Percentiles rank a stretch among this genome's conserved stretches.
These are phyloP conservation scores for Rutstroemia sp. DNA, from an alignment of 2,329 filamentous ascomycete species.

Conservation along the genomic window DNA sequence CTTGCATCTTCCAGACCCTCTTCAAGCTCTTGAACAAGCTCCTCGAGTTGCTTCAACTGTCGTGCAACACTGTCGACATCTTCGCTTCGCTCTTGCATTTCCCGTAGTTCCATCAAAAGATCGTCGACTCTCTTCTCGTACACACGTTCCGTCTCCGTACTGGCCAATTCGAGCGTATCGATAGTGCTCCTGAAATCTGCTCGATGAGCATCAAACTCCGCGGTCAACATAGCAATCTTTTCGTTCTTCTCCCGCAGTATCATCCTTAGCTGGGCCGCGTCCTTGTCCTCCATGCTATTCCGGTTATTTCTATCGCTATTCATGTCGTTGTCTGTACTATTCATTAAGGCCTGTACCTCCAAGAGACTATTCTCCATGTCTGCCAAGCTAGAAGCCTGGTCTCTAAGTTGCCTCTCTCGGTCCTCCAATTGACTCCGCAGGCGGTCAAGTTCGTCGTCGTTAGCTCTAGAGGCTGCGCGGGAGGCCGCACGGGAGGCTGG, in stretches of 20 bases:
- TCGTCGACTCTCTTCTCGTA: constrained; percentile 92
- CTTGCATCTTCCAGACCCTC: constrained; percentile 93
- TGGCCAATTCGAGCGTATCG: constrained; percentile 91
- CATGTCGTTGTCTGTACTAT: constrained; percentile 37
- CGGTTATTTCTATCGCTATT: constrained; percentile 38
- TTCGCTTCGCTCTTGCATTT: constrained; percentile 72
- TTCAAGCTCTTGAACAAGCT: constrained; percentile 92
- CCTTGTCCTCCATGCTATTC: constrained; percentile 57
- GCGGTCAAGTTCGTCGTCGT: constrained; percentile 67
- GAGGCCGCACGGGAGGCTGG: constrained; percentile 38
- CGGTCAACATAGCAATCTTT: constrained; percentile 85
- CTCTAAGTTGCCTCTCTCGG: constrained; percentile 78
- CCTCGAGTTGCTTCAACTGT: constrained; percentile 91
- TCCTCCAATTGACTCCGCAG: constrained; percentile 72
- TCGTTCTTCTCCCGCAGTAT: constrained; percentile 92
- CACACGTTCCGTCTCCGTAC: constrained; percentile 88
- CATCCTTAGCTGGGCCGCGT: constrained; percentile 69
- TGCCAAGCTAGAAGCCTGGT: constrained; percentile 71
- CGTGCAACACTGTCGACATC: constrained; percentile 87
- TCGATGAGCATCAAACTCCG: constrained; percentile 89
- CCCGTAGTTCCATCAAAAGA: constrained; percentile 73
- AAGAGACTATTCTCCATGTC: constrained; percentile 87
- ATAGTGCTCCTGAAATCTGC: constrained; percentile 96
- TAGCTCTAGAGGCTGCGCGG: constrained; percentile 25
- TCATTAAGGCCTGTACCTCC: constrained; percentile 72